phyloP scores from a whole-genome alignment of 2,329 filamentous ascomycete species.

The Lizonia empirigonia region DNA sequence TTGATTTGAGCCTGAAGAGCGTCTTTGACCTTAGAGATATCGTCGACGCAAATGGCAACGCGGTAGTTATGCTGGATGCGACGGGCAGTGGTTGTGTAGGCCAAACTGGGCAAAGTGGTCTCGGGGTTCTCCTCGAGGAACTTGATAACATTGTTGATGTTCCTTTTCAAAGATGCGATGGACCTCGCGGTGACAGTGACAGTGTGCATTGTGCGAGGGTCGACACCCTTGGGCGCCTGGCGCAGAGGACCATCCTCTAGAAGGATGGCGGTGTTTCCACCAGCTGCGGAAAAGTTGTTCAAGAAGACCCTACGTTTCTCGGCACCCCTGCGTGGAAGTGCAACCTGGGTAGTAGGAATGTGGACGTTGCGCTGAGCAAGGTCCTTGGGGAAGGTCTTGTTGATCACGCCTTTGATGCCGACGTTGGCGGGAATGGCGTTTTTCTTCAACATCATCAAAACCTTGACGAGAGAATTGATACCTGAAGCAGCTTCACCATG shows the following conservation, averaged over 20 bases:
- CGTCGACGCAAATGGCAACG: slow-evolving; percentile 54
- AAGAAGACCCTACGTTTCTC: slow-evolving; percentile 57
- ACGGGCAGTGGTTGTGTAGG: slow-evolving; percentile 60
- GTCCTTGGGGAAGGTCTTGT: slow-evolving; percentile 61
- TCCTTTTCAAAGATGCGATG: slow-evolving; percentile 58
- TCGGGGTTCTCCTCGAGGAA: slow-evolving; percentile 54
- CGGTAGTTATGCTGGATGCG: slow-evolving; percentile 61
- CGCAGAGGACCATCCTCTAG: slow-evolving; percentile 57
- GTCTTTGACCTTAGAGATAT: slow-evolving; percentile 55
- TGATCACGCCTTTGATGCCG: slow-evolving; percentile 61
- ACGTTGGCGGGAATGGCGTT: slow-evolving; percentile 61
- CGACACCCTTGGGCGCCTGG: slow-evolving; percentile 49
- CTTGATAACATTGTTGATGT: slow-evolving; percentile 55
- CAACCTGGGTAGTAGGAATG: slow-evolving; percentile 55
- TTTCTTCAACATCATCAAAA: slow-evolving; percentile 61
- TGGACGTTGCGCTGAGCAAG: slow-evolving; percentile 59
- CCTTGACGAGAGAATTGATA: slow-evolving; percentile 60
- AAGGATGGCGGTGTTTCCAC: slow-evolving; percentile 60
- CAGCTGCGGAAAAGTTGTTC: slow-evolving; percentile 61
- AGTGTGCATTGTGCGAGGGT: slow-evolving; percentile 55
- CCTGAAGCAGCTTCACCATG: slow-evolving; percentile 62
- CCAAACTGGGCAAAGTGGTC: slow-evolving; percentile 55
- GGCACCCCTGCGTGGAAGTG: slow-evolving; percentile 55
- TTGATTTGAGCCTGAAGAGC: slow-evolving; percentile 55
- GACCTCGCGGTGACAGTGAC: slow-evolving; percentile 58